Base-by-base conservation (phyloP, 139 green algal genomes). In the Diplosphaera chodatii region DNA sequence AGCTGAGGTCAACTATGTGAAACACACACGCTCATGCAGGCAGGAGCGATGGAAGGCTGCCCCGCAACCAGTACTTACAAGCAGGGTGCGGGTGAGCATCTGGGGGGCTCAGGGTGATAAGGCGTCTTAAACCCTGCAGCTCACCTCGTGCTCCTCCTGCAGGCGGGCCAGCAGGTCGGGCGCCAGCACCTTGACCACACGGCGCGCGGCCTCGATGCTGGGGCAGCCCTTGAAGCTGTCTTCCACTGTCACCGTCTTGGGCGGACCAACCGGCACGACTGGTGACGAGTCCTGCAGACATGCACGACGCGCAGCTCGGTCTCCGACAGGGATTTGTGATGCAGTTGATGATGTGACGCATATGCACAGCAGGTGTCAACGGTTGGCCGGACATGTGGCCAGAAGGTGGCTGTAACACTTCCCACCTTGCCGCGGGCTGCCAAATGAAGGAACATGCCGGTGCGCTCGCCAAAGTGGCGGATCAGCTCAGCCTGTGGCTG, bases 201-300 rank as follows among this genome's bases (percentile, higher is more conserved):
- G 66, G 21, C 56, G 31, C 4, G 74, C 79, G 22, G 68, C 80
- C 3, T 56, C 41, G 55, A 80, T 65, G 63, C 62, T 75, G 41
- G 63, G 67, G 69, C 84, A 91, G 30, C 40, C 41, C 64, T 85
- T 86, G 78, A 92, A 91, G 56, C 63, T 81, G 72, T 93, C 88
- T 69, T 95, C 90, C 25, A 92, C 86, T 0, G 84, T 93, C n/a
- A 95, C 80, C n/a, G 67, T 77, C 74, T 91, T 92, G 22, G 87
- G 82, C 2, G 80, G 77, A 0, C 82, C 77, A 20, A 64, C 77
- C 25, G 84, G 71, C 3, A 70, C 59, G 15, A 95, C 87, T n/a
- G 81, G 77, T 20, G 68, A 67, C 33, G 77, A 40, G 74, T 95
- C 90, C 81, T 81, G 74, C 63, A 55, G n/a, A 3, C 21, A 34